Conservation (phyloP, 129 eudicot genomes). For the Flaveria sonorensis region DNA sequence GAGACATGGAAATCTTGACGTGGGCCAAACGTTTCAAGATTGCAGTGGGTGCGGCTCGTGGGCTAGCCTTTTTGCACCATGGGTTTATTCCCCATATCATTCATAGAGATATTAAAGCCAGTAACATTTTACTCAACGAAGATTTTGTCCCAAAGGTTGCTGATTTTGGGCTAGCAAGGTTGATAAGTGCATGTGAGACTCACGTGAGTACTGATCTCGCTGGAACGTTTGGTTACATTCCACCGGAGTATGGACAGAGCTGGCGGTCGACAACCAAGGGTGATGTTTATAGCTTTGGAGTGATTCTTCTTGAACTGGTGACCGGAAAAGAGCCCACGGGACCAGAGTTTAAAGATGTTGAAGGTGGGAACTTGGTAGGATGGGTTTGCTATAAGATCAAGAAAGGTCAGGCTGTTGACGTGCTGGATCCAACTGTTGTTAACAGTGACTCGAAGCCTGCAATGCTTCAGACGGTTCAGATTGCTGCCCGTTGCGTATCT, state of each 20-base stretch:
- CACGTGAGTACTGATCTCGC: conserved; percentile 89
- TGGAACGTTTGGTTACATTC: conserved; percentile 87
- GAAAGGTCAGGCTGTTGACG: conserved; percentile 62
- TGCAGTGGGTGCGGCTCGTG: conserved; percentile 79
- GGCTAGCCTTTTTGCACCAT: conserved; percentile 77
- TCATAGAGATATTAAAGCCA: conserved; percentile 82
- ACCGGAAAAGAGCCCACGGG: conserved; percentile 91
- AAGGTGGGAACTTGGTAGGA: conserved; percentile 88
- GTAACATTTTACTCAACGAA: conserved; percentile 63
- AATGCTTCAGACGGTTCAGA: conserved; percentile 68
- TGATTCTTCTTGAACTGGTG: conserved; percentile 73
- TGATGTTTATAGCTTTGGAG: conserved; percentile 83
- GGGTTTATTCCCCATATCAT: conserved; percentile 79
- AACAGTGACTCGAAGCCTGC: conserved; percentile 56
- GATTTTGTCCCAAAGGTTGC: conserved; percentile 84
- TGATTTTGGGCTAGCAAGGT: conserved; percentile 79
- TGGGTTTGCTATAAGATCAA: conserved; percentile 75
- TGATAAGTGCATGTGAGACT: conserved; percentile 85
- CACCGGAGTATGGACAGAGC: conserved; percentile 89
- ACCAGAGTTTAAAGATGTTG: conserved; percentile 73
- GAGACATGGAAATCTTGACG: conserved; percentile 45
- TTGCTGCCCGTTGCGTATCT: conserved; percentile 64
- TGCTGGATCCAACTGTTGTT: conserved; percentile 58
- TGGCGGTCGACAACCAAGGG: conserved; percentile 79
- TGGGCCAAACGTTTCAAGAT: conserved; percentile 69